Evolutionary conservation across 805 yeast species (phyloP), one percentile per base, ranked within the genome.

Genomic region (Wickerhamomyces queroliae): DNA sequence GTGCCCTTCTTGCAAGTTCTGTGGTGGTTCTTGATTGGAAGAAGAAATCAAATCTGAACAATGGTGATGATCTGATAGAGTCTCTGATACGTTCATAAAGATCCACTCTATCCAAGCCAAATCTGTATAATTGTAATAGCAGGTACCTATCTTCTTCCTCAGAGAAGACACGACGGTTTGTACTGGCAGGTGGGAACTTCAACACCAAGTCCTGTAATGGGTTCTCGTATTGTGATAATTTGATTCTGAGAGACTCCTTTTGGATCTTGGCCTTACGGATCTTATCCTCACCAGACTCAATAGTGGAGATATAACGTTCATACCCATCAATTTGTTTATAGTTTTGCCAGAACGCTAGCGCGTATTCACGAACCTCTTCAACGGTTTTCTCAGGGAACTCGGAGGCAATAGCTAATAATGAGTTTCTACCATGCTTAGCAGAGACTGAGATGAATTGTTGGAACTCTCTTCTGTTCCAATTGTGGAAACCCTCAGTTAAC

Each of bases 101-200:
- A 53, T 85, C 88, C 12, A 79, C 80, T 19, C 81, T 69, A 49
- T 87, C 96, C 25, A 90, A 60, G 0, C 99, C 99, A 55, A 76
- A 78, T 44, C 83, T 70, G 64, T 84, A 82, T 55, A 88, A 64
- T 66, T 85, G 90, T 13, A 89, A 76, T 42, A 93, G 64, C 49
- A 93, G 63, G 59, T 85, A 93, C 50, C 96, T 70, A 61, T 93
- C 99, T 58, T 93, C 97, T 45, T 85, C 95, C 36, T 86, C 95
- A 23, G 86, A 77, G 61, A 78, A 93, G 2, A 83, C 74, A 52
- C 81, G 78, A 56, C 78, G 76, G 28, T 74, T 67, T 8, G 83
- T 68, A 2, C 83, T 73, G 3, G 79, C 74, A 7, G 93, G 88
- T 3, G 95, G 95, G 46, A 71, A 74, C 46, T 78, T 77, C 42